phyloP scores from a whole-genome alignment of 768 basidiomycete genomes.

The Suillus discolor region DNA sequence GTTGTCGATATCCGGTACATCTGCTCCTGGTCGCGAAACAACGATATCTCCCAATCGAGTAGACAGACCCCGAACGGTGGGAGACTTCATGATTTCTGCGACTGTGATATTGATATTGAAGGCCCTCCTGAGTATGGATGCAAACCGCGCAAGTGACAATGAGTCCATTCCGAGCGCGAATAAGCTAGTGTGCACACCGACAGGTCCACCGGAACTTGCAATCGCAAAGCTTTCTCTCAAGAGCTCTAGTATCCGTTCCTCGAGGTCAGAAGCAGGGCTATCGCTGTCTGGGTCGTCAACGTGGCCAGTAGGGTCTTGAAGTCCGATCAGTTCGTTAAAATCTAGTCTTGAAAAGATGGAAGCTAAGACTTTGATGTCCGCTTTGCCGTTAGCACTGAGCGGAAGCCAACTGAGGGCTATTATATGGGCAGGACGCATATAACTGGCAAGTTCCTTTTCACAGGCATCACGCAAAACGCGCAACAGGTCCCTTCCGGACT shows the following conservation, averaged over 20 bases:
- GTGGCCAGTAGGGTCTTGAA: constrained; percentile 10
- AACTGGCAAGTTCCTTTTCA: constrained; percentile 45
- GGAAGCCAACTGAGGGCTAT: constrained; percentile 52
- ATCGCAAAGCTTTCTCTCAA: constrained; percentile 6
- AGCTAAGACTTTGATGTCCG: constrained; percentile 31
- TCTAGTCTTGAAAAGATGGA: constrained; percentile 26
- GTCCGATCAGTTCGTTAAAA: constrained; percentile 23
- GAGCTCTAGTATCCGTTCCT: constrained; percentile 17
- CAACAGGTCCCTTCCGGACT: constrained; percentile 36
- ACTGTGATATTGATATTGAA: constrained; percentile 25
- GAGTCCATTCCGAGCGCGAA: constrained; percentile 39
- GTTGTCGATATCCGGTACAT: constrained; percentile 4
- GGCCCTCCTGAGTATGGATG: constrained; percentile 22
- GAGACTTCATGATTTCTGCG: constrained; percentile 31
- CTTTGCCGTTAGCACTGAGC: constrained; percentile 42
- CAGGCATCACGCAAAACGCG: constrained; percentile 32
- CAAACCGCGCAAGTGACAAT: constrained; percentile 26
- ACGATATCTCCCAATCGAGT: constrained; percentile 15
- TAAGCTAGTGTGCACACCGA: constrained; percentile 27
- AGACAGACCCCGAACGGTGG: constrained; percentile 25
- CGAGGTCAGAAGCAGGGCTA: constrained; percentile 23
- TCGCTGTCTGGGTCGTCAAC: not conserved
- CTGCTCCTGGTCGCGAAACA: not conserved
- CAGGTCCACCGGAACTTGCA: not conserved
- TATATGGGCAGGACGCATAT: constrained; percentile 55